Evolutionary conservation across 306 rosid species (phyloP), one percentile per base, ranked within the genome.

Genomic region (Medicago arabica): DNA sequence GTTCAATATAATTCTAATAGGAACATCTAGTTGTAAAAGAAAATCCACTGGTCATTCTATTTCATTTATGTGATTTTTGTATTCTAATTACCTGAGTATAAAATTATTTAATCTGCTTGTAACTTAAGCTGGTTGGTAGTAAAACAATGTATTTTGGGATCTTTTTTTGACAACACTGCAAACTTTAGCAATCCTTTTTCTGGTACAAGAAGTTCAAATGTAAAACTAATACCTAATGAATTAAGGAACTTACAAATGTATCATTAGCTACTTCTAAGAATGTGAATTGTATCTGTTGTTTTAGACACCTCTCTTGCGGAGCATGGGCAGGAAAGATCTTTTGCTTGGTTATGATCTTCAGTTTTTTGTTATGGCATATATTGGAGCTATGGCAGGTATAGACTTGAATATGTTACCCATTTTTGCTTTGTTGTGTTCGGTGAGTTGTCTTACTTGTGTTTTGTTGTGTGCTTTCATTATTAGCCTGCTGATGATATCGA

Each of bases 271-370:
- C 44, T 75, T 53, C 9, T 39, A 41, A 19, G 19, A 47, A 14
- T 63, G 53, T 73, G 85, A 43, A 84, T 43, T 39, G 36, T 51
- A 49, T 80, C 7, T 44, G 23, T 67, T 84, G 50, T 71, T 62
- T 86, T 77, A 94, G 98, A 70, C 86, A 88, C 81, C 98, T 90
- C 74, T 84, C 84, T 1, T 90, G 96, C 75, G 98, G 98, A 80
- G 71, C 95, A 36, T 94, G 96, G 93, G 98, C 93, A 7, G 97
- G 97, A 62, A 91, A 94, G 83, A 87, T 91, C 57, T 91, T 91
- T 83, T 88, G 92, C 88, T 78, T 94, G 85, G 96, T 87, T 77
- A 89, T 94, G 98, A 81, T 91, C 68, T 74, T 87, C 55, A 92
- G 88, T 71, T 93, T 85, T 80, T 59, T 89, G 79, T 34, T 93